Evolutionary conservation across 176 grass and related monocot species (phyloP), one percentile per base, ranked within the genome.

Genomic region (Olyra latifolia): DNA sequence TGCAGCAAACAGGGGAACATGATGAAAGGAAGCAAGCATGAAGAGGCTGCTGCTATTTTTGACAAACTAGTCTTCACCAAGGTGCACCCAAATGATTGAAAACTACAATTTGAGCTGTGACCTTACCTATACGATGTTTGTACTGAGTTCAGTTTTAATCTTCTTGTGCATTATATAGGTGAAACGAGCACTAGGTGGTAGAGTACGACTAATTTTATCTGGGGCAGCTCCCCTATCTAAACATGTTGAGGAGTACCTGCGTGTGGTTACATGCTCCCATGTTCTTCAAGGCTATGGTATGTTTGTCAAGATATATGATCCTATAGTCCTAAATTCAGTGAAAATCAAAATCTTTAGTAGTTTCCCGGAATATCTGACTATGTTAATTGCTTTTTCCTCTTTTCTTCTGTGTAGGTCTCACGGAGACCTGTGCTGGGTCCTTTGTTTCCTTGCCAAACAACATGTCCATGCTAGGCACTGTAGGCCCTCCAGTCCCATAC

Each of bases 281-380:
- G 96, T 99, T 85, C 86, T 99, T 78, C 96, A 99, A 83, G 96
- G 96, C 75, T 99, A 99, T 41, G 96, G 96, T 98, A 89, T 76
- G 56, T 45, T 54, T 41, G 38, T 57, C 23, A 7, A 61, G 74
- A 30, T 23, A 74, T 66, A 60, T 82, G 54, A 87, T 72, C 35
- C 20, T 22, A 13, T 71, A 29, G 20, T 46, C 52, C 45, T 16
- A 29, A n/a, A 46, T 56, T 62, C n/a, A 46, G 19, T 1, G 54
- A 60, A 81, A 49, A 50, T 13, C 1, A 38, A 48, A 29, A 62
- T 32, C 2, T 53, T n/a, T 13, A 63, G 54, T 54, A 41, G 28
- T 52, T 58, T 8, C 23, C 8, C 24, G 41, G 35, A 54, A 82
- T 68, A 58, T 40, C 72, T 82, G 40, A 43, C 38, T 38, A 59